phyloP scores from a whole-genome alignment of 148 eudicot genomes.

The Vaccinium corymbosum region DNA sequence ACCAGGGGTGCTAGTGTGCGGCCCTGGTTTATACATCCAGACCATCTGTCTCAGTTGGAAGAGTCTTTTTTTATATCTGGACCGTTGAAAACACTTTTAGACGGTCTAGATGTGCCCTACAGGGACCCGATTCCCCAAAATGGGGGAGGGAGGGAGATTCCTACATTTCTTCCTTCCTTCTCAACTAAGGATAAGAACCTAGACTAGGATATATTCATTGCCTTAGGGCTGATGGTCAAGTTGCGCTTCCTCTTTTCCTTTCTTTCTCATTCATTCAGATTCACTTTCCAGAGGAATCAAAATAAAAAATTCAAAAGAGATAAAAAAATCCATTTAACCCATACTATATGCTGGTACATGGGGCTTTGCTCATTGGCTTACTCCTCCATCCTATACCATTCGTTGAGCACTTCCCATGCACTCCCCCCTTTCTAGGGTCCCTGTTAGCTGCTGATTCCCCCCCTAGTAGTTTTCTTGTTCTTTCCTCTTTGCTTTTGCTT shows the following conservation, averaged over 20 bases:
- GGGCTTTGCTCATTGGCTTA: not conserved
- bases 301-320: not conserved
- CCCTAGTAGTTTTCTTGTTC: not conserved
- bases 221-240: not conserved
- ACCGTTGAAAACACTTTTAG: no score
- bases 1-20: no score
- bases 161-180: not conserved
- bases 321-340: not conserved
- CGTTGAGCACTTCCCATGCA: not conserved
- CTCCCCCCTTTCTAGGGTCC: not conserved
- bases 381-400: no score
- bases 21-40: no score
- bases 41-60: no score
- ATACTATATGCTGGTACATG: not conserved
- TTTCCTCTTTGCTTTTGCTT: not conserved
- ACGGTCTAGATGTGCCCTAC: no score
- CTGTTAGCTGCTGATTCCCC: not conserved
- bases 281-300: not conserved
- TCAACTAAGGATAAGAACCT: not conserved
- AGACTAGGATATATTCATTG: not conserved
- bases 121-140: no score
- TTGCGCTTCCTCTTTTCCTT: not conserved
- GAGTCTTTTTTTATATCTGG: no score
- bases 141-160: no score
- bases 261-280: not conserved